These are phyloP conservation scores for Nakazawaea sp. DNA, from an alignment of 805 yeast genomes.

Conservation along the genomic window DNA sequence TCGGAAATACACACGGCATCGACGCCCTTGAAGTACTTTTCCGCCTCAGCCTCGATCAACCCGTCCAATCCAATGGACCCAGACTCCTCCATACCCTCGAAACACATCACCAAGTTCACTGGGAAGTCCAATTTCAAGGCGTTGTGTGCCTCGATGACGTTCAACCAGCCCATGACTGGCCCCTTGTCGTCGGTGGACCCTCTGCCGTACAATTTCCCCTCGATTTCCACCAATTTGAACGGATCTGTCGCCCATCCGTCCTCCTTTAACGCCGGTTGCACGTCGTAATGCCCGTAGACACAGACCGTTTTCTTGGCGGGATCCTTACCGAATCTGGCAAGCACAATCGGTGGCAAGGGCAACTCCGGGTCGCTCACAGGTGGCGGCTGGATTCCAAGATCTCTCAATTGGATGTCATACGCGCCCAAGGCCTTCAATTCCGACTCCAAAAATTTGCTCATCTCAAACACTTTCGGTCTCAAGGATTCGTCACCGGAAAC, in stretches of 20 bases:
- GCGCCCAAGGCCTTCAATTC: slow-evolving; percentile 75
- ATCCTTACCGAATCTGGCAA: slow-evolving; percentile 80
- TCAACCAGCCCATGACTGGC: slow-evolving; percentile 96
- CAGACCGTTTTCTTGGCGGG: slow-evolving; percentile 81
- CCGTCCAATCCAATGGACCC: slow-evolving; percentile 91
- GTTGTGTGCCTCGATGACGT: slow-evolving; percentile 84
- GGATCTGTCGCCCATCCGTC: slow-evolving; percentile 98
- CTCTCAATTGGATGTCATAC: slow-evolving; percentile 71
- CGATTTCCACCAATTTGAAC: slow-evolving; percentile 64
- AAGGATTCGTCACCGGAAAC: slow-evolving; percentile 87
- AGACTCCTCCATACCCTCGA: slow-evolving; percentile 99
- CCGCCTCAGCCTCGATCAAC: slow-evolving; percentile 74
- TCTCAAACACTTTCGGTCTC: slow-evolving; percentile 84
- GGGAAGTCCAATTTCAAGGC: slow-evolving; percentile 84
- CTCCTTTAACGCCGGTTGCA: slow-evolving; percentile 87
- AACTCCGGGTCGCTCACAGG: slow-evolving; percentile 64
- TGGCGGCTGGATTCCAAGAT: slow-evolving; percentile 88
- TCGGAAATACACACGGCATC: slow-evolving; percentile 95
- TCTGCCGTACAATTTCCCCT: slow-evolving; percentile 75
- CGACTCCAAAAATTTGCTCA: slow-evolving; percentile 73
- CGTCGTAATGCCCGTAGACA: slow-evolving; percentile 96
- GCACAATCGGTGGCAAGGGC: slow-evolving; percentile 89
- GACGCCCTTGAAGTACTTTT: slow-evolving; percentile 74
- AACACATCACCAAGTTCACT: slow-evolving; percentile 85
- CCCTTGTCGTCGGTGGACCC: slow-evolving; percentile 98